These are phyloP conservation scores for Penicillium cataractarum DNA, from an alignment of 495 filamentous ascomycete genomes.

Conservation along the genomic window DNA sequence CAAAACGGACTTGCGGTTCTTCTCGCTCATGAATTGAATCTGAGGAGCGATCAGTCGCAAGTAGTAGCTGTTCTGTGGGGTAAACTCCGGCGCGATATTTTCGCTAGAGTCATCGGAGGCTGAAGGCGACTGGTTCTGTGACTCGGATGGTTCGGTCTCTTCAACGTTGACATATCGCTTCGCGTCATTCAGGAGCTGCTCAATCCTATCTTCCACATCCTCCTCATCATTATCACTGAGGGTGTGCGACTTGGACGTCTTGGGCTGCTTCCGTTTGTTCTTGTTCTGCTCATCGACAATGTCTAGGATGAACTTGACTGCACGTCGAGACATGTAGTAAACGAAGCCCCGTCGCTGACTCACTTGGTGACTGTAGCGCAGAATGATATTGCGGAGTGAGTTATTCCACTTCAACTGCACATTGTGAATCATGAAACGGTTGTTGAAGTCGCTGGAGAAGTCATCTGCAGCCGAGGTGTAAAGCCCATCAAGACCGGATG, in stretches of 20 bases:
- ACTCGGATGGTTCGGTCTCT: constrained; percentile 49
- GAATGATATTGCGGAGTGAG: constrained; percentile 88
- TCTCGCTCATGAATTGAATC: constrained; percentile 96
- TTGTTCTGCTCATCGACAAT: constrained; percentile 92
- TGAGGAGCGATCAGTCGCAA: constrained; percentile 94
- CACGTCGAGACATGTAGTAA: constrained; percentile 94
- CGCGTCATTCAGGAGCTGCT: constrained; percentile 82
- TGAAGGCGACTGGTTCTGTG: constrained; percentile 29
- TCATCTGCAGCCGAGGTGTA: constrained; percentile 57
- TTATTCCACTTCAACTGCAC: constrained; percentile 99
- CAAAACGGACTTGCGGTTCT: constrained; percentile 90
- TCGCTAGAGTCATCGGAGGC: constrained; percentile 63
- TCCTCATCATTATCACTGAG: constrained; percentile 56
- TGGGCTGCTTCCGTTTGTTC: constrained; percentile 53
- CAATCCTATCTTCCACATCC: constrained; percentile 81
- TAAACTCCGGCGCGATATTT: constrained; percentile 85
- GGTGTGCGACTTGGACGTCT: constrained; percentile 32
- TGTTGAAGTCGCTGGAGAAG: constrained; percentile 91
- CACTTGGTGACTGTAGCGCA: constrained; percentile 96
- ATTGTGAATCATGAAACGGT: constrained; percentile 97
- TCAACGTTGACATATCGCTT: constrained; percentile 81
- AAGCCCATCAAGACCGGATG: constrained; percentile 45
- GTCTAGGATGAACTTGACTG: constrained; percentile 96
- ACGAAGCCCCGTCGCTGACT: constrained; percentile 95
- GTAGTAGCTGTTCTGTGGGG: constrained; percentile 92